Evolutionary conservation across 768 basidiomycete species (phyloP), one percentile per base, ranked within the genome.

Genomic region (Hydnum rufescens): DNA sequence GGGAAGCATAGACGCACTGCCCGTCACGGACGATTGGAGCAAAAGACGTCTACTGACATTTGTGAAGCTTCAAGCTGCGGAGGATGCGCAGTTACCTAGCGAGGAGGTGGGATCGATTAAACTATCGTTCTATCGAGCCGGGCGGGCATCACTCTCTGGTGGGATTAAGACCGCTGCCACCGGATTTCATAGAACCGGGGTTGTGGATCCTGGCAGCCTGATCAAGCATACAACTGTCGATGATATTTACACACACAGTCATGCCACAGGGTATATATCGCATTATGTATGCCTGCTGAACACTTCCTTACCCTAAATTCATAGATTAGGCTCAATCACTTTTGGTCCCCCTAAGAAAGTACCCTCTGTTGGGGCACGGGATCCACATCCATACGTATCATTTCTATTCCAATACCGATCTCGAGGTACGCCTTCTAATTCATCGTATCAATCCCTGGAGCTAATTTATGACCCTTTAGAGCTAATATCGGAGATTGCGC

Each of bases 291-390:
- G n/a, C n/a, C 44, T 13, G 8, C 44, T 16, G 1, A 39, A 13
- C 13, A 28, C 26, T 18, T 50, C 30, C 6, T 32, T 32, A 18
- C 29, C 13, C 6, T 25, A 30, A 31, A 31, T 16, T 6, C 23
- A 34, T 34, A 50, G 49, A 18, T 31, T 50, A 5, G 49, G 49
- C 18, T 31, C 49, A 29, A 50, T 50, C 49, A 32, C 31, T 29
- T 50, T 50, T 25, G 49, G 28, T 18, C 49, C 49, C 18, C 49
- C 49, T 6, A 29, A 50, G 31, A 50, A 50, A 32, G 49, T 50
- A 6, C 30, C 26, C 13, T 6, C 49, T 30, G 49, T 32, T 28
- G 13, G 16, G 5, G 26, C 49, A 16, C 49, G 25, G 8, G 49
- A 50, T 34, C 6, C 16, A 6, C 49, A 8, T 13, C 28, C 49